Base-by-base conservation (phyloP, 768 basidiomycete species). In the Lactifluus echinatus region DNA sequence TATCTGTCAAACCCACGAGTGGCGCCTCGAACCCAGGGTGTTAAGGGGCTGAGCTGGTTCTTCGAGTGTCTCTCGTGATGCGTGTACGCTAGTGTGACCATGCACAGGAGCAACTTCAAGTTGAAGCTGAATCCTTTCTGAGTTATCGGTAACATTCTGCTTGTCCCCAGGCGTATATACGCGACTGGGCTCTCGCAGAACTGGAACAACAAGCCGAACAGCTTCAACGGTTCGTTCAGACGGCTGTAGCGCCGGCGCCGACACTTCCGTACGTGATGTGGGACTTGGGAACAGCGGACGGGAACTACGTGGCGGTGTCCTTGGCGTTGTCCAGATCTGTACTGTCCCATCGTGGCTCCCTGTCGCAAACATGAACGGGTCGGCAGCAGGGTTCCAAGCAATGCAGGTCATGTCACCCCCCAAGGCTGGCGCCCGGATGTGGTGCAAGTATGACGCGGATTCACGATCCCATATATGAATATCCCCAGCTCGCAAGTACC, bases 401-500 rank as follows among this genome's bases (percentile, higher is more conserved):
- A 89, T 80, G 61, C 85, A 87, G 7, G 89, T 90, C 58, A 91
- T 67, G 66, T 89, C 87, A 4, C 72, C 73, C 21, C 80, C 78
- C 24, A 79, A 75, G 11, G 72, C 74, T 64, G 81, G 83, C 24
- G 82, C 78, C 15, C 79, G 81, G 61, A 91, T 77, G 60, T 83
- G 78, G 61, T 89, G 88, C 1, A 92, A 73, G 4, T 88, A 72
- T 8, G 81, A 76, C 3, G 79, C 89, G 7, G 85, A 85, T 70
- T 89, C 87, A 55, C 83, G 80, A 64, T 92, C 89, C 89, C 89
- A 92, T 17, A 91, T 87, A 65, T 88, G 84, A 12, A 92, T 84
- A 63, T 89, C 87, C 3, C 89, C 89, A 56, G 80, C 88, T 89
- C 49, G 12, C 23, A 36, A 61, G 42, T 36, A 39, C 55, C 12